These are phyloP conservation scores for Mycosarcoma mackinlayi DNA, from an alignment of 1,284 basidiomycete genomes.

Conservation along the genomic window DNA sequence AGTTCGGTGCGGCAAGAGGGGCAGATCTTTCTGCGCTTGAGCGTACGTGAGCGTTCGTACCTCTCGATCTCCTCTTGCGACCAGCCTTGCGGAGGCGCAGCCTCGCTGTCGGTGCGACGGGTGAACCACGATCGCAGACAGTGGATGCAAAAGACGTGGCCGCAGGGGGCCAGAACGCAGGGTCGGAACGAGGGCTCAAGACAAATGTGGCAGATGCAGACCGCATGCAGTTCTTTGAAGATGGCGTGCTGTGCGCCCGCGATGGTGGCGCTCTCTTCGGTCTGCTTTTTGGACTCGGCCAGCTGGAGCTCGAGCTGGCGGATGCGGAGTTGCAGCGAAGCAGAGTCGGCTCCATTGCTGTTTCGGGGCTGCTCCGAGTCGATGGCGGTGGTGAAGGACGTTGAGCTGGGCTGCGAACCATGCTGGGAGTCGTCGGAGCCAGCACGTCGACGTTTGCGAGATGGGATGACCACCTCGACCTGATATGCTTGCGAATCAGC, in stretches of 20 bases:
- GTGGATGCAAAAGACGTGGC: constrained; percentile 63
- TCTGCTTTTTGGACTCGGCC: constrained; percentile 23
- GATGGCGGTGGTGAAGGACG: constrained; percentile 26
- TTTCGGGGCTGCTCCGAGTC: constrained; percentile 6
- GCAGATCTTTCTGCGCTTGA: constrained; percentile 60
- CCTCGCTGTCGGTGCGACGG: constrained; percentile 44
- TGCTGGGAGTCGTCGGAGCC: constrained; percentile 16
- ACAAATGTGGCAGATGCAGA: constrained; percentile 57
- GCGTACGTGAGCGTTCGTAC: constrained; percentile 31
- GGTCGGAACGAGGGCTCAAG: constrained; percentile 58
- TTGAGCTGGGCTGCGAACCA: constrained; percentile 26
- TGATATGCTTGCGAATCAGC: constrained; percentile 2
- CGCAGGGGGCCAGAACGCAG: constrained; percentile 61
- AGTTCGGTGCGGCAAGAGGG: constrained; percentile 62
- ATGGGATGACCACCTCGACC: constrained; percentile 1
- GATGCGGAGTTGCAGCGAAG: constrained; percentile 32
- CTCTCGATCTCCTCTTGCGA: constrained; percentile 12
- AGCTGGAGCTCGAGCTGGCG: constrained; percentile 44
- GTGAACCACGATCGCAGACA: constrained; percentile 64
- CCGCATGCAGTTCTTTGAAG: constrained; percentile 37
- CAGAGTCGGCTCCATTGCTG: constrained; percentile 14
- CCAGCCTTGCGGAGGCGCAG: constrained; percentile 18
- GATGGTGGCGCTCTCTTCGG: constrained; percentile 18
- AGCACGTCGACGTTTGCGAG: constrained; percentile 30
- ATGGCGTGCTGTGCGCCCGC: constrained; percentile 34